Conservation (phyloP, 768 basidiomycete genomes). For the Tricholomella constricta region DNA sequence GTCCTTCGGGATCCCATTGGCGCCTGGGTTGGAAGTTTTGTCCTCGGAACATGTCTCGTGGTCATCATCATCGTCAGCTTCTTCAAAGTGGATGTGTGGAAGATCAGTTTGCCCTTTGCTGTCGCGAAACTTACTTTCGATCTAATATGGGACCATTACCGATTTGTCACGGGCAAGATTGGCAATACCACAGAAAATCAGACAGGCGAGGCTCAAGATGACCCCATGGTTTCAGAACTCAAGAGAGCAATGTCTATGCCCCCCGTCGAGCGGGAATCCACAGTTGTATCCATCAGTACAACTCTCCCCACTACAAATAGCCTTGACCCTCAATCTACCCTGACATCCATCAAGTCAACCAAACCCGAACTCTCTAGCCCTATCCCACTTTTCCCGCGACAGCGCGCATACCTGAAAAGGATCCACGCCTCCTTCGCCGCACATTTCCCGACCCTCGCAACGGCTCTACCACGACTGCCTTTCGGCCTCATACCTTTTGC, state of each 20-base stretch:
- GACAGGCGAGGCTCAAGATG: constrained; percentile 19
- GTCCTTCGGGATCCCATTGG: constrained; percentile 76
- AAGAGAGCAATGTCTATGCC: constrained; percentile 29
- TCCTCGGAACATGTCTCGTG: constrained; percentile 70
- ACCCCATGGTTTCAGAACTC: constrained; percentile 28
- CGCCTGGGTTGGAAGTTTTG: constrained; percentile 69
- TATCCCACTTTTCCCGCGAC: constrained; percentile 19
- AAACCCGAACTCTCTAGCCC: constrained; percentile 3
- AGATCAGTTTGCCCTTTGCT: constrained; percentile 84
- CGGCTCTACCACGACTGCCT: constrained; percentile 69
- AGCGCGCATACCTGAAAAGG: constrained; percentile 15
- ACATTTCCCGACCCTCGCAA: constrained; percentile 74
- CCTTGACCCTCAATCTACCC: constrained; percentile 4
- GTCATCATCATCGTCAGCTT: constrained; percentile 79
- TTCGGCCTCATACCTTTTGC: constrained; percentile 88
- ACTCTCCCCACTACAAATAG: constrained; percentile 4
- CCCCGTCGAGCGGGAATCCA: constrained; percentile 15
- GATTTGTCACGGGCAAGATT: constrained; percentile 23
- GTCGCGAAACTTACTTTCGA: constrained; percentile 73
- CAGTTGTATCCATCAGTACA: constrained; percentile 19
- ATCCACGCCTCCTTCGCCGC: constrained; percentile 23
- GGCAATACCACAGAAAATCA: background rate
- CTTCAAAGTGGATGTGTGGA: constrained; percentile 82
- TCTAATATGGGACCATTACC: constrained; percentile 57
- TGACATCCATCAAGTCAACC: constrained; percentile 4